These are phyloP conservation scores for Suillus subalutaceus DNA, from an alignment of 768 basidiomycete genomes.

Conservation along the genomic window DNA sequence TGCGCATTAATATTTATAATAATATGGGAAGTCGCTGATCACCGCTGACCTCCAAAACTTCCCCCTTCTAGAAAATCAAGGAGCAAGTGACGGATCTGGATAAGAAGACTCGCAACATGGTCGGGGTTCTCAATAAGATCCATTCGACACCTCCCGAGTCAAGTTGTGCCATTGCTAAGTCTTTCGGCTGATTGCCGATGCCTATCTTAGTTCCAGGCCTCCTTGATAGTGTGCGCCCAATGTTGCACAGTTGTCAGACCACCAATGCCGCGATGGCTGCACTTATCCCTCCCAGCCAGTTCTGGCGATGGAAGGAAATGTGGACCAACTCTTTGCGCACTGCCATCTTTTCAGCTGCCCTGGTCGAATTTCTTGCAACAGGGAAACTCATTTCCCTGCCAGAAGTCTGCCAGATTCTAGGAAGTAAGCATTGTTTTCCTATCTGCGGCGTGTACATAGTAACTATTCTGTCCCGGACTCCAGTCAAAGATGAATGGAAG, in stretches of 20 bases:
- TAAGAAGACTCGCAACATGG: constrained; percentile 71
- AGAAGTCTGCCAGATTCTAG: constrained; percentile 56
- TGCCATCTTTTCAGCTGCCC: constrained; percentile 64
- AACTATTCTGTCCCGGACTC: neutral
- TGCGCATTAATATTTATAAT: constrained; percentile 29
- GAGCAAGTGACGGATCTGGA: constrained; percentile 76
- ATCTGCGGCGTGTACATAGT: constrained; percentile 5
- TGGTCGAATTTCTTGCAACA: constrained; percentile 65
- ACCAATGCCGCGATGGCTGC: constrained; percentile 53
- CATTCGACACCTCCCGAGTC: constrained; percentile 69
- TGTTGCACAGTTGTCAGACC: constrained; percentile 56
- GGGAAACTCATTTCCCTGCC: constrained; percentile 62
- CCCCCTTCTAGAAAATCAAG: constrained; percentile 67
- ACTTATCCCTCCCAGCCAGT: constrained; percentile 69
- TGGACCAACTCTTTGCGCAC: constrained; percentile 73
- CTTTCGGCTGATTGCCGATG: constrained; percentile 17
- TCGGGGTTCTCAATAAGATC: constrained; percentile 77
- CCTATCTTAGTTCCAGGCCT: constrained; percentile 56
- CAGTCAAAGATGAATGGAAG: constrained; percentile 73
- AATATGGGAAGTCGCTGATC: constrained; percentile 3
- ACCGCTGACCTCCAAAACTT: constrained; percentile 10
- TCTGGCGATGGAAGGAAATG: constrained; percentile 87
- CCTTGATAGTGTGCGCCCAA: constrained; percentile 57
- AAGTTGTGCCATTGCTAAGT: constrained; percentile 43
- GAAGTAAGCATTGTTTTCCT: constrained; percentile 53